phyloP scores from a whole-genome alignment of 257 asterid species.

The Forsythia viridissima region DNA sequence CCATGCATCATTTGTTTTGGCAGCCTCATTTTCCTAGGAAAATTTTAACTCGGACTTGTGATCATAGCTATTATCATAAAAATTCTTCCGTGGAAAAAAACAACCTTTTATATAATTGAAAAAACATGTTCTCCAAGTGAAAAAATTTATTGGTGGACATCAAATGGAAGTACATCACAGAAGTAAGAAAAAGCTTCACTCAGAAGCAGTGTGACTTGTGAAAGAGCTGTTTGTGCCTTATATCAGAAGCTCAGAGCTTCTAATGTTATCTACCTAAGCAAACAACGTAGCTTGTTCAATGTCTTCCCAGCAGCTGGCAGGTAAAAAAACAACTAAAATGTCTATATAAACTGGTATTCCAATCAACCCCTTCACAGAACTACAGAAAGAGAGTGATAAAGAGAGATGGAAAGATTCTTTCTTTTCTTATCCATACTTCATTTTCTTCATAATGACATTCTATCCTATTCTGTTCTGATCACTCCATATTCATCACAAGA shows the following conservation, averaged over 20 bases:
- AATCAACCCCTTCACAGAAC: background rate
- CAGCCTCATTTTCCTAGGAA: constrained; percentile 72
- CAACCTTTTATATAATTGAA: background rate
- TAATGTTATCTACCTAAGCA: background rate
- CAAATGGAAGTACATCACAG: background rate
- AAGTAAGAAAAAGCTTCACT: background rate
- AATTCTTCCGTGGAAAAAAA: constrained; percentile 2
- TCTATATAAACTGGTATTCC: background rate
- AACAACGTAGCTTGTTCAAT: too few relatives aligned
- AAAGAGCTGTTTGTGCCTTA: background rate
- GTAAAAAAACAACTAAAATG: background rate
- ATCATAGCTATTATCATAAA: background rate
- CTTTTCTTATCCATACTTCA: background rate
- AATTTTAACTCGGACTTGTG: constrained; percentile 13
- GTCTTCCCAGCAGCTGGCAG: background rate
- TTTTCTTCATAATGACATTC: background rate
- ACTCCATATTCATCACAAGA: background rate
- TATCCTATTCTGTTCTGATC: background rate
- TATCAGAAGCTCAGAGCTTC: background rate
- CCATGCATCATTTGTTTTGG: constrained; percentile 69
- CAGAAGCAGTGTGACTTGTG: background rate
- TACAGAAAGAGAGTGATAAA: background rate
- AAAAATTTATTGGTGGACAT: background rate
- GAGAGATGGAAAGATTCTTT: background rate
- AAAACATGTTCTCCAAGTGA: constrained; percentile 3